phyloP scores from a whole-genome alignment of 352 stramenopile species.

The Pythium vanterpoolii region DNA sequence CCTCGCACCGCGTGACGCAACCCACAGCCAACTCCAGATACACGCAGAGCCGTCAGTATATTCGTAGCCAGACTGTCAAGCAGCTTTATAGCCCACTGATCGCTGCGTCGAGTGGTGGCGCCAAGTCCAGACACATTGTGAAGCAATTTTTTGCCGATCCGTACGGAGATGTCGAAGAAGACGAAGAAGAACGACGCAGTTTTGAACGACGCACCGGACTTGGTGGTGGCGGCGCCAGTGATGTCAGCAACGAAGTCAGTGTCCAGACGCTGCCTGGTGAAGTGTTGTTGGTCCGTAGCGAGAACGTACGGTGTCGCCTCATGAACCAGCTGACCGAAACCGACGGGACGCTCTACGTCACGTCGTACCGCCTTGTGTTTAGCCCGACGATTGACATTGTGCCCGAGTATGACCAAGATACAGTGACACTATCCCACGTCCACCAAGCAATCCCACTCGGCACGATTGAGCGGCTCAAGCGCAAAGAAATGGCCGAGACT shows the following conservation, averaged over 20 bases:
- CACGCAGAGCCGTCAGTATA: constrained; percentile 6
- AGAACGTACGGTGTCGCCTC: constrained; percentile 58
- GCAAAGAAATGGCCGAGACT: constrained; percentile 70
- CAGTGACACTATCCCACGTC: constrained; percentile 14
- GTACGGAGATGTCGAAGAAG: constrained; percentile 11
- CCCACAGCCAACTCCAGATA: no score
- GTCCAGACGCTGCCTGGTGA: constrained; percentile 68
- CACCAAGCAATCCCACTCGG: constrained; percentile 74
- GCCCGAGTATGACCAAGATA: constrained; percentile 17
- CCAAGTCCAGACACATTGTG: no score
- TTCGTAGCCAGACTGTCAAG: constrained; percentile 18
- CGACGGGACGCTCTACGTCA: constrained; percentile 65
- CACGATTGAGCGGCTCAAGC: constrained; percentile 69
- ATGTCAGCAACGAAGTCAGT: constrained; percentile 11
- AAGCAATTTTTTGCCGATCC: constrained; percentile 20
- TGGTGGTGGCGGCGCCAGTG: background rate
- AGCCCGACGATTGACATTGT: constrained; percentile 33
- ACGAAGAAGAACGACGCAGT: constrained; percentile 14
- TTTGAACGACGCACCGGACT: constrained; percentile 11
- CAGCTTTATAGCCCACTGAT: constrained; percentile 2
- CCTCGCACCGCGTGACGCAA: background rate
- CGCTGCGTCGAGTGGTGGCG: no score
- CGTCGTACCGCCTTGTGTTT: constrained; percentile 81
- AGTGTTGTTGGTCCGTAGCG: constrained; percentile 54
- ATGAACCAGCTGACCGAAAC: constrained; percentile 32